Conservation (phyloP, 176 grass and related monocot genomes). For the Hordeum marinum region DNA sequence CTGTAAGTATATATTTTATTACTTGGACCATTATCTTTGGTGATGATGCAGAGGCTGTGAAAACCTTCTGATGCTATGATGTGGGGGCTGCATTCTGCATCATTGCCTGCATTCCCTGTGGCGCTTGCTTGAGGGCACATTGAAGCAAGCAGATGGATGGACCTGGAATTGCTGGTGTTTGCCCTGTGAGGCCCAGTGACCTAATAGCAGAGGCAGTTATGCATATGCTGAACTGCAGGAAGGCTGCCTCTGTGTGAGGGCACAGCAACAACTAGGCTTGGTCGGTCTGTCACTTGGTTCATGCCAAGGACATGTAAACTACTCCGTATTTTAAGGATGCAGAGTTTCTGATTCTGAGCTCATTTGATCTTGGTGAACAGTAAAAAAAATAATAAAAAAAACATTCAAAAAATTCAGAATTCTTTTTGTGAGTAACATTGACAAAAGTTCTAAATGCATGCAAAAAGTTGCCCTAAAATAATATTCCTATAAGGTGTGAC, state of each 20-base stretch:
- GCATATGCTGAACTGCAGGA: not conserved
- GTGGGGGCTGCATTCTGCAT: slow-evolving; percentile 1
- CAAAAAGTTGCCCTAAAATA: too few relatives aligned
- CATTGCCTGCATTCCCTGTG: not conserved
- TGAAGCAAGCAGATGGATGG: slow-evolving; percentile 23
- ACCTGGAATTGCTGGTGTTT: slow-evolving; percentile 2
- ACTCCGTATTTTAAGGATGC: not conserved
- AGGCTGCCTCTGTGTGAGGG: not conserved
- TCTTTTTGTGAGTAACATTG: too few relatives aligned
- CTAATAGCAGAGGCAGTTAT: slow-evolving; percentile 22
- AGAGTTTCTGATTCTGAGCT: too few relatives aligned
- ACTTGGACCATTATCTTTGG: not conserved
- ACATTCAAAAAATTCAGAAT: too few relatives aligned
- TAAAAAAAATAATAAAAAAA: too few relatives aligned
- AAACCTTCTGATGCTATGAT: not conserved
- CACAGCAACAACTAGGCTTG: not conserved
- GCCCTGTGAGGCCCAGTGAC: not conserved
- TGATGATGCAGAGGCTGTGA: too few relatives aligned
- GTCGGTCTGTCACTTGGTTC: not conserved
- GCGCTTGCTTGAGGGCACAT: slow-evolving; percentile 31
- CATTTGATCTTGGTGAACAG: too few relatives aligned
- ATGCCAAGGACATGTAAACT: not conserved
- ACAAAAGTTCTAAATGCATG: too few relatives aligned
- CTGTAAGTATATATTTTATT: slow-evolving; percentile 21
- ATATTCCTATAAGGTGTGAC: too few relatives aligned